Evolutionary conservation across 441 rosid genomes (phyloP), one percentile per base, ranked within the genome.

Genomic region (Adansonia rubrostipa): DNA sequence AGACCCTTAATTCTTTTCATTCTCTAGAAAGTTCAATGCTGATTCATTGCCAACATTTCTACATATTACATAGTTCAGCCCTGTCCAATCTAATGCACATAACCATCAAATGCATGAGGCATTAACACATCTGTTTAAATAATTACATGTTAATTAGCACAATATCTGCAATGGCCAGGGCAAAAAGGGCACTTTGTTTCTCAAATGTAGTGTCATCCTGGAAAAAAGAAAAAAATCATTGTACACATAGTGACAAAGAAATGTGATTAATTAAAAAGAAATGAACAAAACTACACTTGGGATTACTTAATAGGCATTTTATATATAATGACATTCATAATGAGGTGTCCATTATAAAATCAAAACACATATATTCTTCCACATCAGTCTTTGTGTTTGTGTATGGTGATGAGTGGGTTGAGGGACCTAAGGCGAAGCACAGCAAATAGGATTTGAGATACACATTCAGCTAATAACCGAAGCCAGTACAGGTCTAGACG

Each of bases 201-300:
- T 94, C 97, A 64, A 96, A 94, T 74, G 97, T 82, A 71, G 97
- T 94, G 82, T 96, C 98, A 80, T 96, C 97, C 98, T 96, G 91
- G 79, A 88, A 88, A 54, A 13, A 36, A 6, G 45, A 15, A 4
- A 45, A 72, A 54, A 72, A 36, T 17, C 9, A 47, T 28, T 45
- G 58, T 33, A 62, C 7, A 74, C 42, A 58, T 9, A 45, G 24
- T 47, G 40, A 61, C 70, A 75, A 60, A 20, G 58, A 75, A 74
- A 74, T 58, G 57, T 47, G 14, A 62, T 13, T 28, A 28, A 22
- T 51, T 5, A 47, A 62, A 47, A 20, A 75, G 33, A 72, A 5
- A 36, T 54, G 10, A 72, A 72, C 15, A 54, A 53, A 54, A 9
- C 3, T 36, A 63, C 64, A 1, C 2, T 3, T 9, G 15, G 6